A percentile compares a stretch with the other conserved stretches of the same genome.
Conservation (phyloP, 1,284 basidiomycete genomes). For the Earliella scabrosa region DNA sequence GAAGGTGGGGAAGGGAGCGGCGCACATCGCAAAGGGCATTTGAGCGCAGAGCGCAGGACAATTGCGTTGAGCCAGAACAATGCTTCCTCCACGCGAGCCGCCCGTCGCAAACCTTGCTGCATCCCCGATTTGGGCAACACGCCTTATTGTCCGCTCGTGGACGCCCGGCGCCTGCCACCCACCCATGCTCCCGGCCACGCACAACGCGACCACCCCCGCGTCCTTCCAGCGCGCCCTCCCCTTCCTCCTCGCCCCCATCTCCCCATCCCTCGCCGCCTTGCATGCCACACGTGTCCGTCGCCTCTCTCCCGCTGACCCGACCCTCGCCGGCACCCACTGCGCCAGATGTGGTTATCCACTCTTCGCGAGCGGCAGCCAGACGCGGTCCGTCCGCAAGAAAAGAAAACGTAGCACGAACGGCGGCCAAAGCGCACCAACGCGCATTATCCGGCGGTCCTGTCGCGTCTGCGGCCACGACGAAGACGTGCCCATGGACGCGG, state of each 20-base stretch:
- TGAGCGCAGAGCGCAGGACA: constrained; percentile 23
- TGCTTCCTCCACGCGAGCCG: constrained; percentile 16
- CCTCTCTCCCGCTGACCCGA: constrained; percentile 34
- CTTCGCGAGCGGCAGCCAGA: constrained; percentile 33
- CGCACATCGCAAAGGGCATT: constrained; percentile 16
- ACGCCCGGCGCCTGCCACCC: neutral
- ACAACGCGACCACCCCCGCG: constrained; percentile 38
- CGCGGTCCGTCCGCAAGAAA: constrained; percentile 29
- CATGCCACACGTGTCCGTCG: constrained; percentile 49
- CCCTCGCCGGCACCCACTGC: constrained; percentile 44
- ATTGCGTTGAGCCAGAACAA: constrained; percentile 25
- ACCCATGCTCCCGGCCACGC: constrained; percentile 20
- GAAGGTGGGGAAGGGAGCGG: constrained; percentile 13
- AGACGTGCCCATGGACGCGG: constrained; percentile 23
- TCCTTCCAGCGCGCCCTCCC: constrained; percentile 55
- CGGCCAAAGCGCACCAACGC: constrained; percentile 1
- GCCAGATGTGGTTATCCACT: constrained; percentile 53
- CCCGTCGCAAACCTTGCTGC: constrained; percentile 13
- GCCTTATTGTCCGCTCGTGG: constrained; percentile 15
- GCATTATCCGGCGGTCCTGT: constrained; percentile 31
- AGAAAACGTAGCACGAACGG: constrained; percentile 1
- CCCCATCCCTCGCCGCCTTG: constrained; percentile 61
- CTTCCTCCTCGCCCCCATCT: constrained; percentile 48
- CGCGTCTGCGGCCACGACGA: constrained; percentile 27
- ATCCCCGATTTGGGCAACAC: constrained; percentile 27